These are phyloP conservation scores for Emericellopsis cladophorae DNA, from an alignment of 2,329 filamentous ascomycete species.

Conservation along the genomic window DNA sequence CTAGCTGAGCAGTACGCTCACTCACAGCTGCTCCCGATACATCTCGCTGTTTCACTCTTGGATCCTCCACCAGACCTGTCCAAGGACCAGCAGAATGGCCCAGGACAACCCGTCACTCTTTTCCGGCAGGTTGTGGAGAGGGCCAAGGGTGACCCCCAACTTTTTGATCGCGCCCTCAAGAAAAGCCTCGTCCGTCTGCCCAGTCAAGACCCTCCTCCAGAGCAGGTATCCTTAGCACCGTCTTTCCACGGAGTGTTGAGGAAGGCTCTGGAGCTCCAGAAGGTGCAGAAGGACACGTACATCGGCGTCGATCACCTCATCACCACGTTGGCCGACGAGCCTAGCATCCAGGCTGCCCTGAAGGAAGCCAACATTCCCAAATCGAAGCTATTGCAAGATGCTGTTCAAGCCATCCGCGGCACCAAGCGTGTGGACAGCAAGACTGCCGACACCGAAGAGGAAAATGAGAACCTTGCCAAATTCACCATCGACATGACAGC, in stretches of 20 bases:
- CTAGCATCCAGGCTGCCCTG: slow-evolving; percentile 57
- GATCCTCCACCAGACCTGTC: slow-evolving; percentile 64
- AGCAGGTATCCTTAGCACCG: slow-evolving; percentile 72
- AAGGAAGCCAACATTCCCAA: slow-evolving; percentile 88
- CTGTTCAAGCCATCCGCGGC: slow-evolving; percentile 83
- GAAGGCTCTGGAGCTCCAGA: slow-evolving; percentile 78
- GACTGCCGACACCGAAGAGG: slow-evolving; percentile 83
- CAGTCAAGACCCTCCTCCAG: slow-evolving; percentile 88
- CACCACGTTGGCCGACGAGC: slow-evolving; percentile 68
- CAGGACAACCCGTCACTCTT: slow-evolving; percentile 57
- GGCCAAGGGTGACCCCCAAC: slow-evolving; percentile 83
- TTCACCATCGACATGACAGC: slow-evolving; percentile 98
- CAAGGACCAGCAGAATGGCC: slow-evolving; percentile 71
- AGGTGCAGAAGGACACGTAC: slow-evolving; percentile 93
- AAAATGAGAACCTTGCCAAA: slow-evolving; percentile 92
- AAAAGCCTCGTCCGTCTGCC: slow-evolving; percentile 82
- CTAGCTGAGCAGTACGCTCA: slow-evolving; percentile 85
- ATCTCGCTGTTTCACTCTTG: slow-evolving; percentile 74
- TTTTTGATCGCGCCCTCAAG: slow-evolving; percentile 81
- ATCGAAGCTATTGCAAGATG: slow-evolving; percentile 76
- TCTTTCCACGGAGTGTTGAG: slow-evolving; percentile 72
- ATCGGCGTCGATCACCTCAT: slow-evolving; percentile 95
- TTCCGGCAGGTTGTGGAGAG: slow-evolving; percentile 92
- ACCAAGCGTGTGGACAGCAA: slow-evolving; percentile 92
- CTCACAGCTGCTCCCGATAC: slow-evolving; percentile 79